Evolutionary conservation across 208 protist genomes (phyloP).

Genomic region (Trypanosoma lewisi): DNA sequence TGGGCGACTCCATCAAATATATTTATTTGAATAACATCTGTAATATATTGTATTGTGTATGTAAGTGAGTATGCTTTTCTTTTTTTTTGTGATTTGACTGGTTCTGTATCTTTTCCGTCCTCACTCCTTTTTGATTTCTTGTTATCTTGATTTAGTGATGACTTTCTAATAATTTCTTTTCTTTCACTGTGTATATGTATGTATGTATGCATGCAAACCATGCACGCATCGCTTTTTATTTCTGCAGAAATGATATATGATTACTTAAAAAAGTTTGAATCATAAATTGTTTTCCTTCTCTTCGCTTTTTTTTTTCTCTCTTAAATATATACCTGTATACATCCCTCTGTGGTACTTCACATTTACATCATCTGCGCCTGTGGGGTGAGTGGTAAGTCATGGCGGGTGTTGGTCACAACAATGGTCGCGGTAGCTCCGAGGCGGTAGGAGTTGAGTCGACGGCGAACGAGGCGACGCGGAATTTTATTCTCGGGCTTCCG

Average conservation of each 20-base stretch:
- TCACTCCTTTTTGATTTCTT: too few relatives aligned
- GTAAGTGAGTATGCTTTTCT: too few relatives aligned
- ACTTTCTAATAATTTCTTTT: slow-evolving; percentile 13
- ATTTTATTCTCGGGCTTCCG: slow-evolving; percentile 70
- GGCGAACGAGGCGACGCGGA: slow-evolving; percentile 58
- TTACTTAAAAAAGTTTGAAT: too few relatives aligned
- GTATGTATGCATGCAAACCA: too few relatives aligned
- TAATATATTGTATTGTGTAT: too few relatives aligned
- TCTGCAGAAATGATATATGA: too few relatives aligned
- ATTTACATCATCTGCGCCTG: background rate
- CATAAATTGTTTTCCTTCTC: slow-evolving; percentile 10
- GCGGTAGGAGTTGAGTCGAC: slow-evolving; percentile 34
- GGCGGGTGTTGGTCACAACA: background rate
- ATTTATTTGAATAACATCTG: too few relatives aligned
- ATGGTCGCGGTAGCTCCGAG: background rate
- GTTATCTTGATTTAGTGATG: slow-evolving; percentile 6
- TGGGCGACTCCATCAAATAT: too few relatives aligned
- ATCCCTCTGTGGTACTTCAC: background rate
- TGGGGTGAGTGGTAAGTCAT: background rate
- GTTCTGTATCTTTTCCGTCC: too few relatives aligned
- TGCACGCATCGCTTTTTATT: too few relatives aligned
- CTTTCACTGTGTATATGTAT: slow-evolving; percentile 9
- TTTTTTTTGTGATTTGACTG: too few relatives aligned
- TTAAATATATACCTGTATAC: background rate
- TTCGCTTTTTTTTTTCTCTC: slow-evolving; percentile 30